phyloP scores from a whole-genome alignment of 352 stramenopile genomes.

The Globisporangium paddicum region DNA sequence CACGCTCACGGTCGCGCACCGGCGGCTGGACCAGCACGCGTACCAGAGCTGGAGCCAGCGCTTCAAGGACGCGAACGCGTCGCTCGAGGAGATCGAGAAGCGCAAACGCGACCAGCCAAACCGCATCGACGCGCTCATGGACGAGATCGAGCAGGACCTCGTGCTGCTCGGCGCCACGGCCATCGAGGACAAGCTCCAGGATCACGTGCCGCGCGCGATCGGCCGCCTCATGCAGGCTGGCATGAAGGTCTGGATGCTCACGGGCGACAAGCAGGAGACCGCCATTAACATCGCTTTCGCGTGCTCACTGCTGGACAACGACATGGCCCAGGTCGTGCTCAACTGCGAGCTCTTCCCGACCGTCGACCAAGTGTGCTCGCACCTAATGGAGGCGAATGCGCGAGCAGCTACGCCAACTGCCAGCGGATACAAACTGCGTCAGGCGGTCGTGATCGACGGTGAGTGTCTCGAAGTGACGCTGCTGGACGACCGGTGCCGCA shows the following conservation, averaged over 20 bases:
- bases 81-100: constrained; percentile 78
- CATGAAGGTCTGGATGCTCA: constrained; percentile 94
- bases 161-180: constrained; percentile 84
- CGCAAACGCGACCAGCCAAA: constrained; percentile 62
- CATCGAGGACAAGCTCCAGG: constrained; percentile 95
- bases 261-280: constrained; percentile 92
- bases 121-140: constrained; percentile 66
- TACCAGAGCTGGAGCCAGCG: constrained; percentile 58
- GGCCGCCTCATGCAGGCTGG: constrained; percentile 76
- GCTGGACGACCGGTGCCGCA: constrained; percentile 40
- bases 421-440: no score
- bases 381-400: constrained; percentile 30
- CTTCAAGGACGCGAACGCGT: constrained; percentile 64
- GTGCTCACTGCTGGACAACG: constrained; percentile 82
- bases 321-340: constrained; percentile 77
- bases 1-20: constrained; percentile 76
- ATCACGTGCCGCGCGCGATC: constrained; percentile 87
- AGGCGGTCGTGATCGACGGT: constrained; percentile 66
- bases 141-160: constrained; percentile 76
- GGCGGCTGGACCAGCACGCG: constrained; percentile 44
- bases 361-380: constrained; percentile 32
- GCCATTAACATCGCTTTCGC: constrained; percentile 94
- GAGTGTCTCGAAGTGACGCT: constrained; percentile 65
- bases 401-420: no score
- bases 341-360: constrained; percentile 62